Base-by-base conservation (phyloP, 345 rosid species). In the Eucalyptus tenuipes region DNA sequence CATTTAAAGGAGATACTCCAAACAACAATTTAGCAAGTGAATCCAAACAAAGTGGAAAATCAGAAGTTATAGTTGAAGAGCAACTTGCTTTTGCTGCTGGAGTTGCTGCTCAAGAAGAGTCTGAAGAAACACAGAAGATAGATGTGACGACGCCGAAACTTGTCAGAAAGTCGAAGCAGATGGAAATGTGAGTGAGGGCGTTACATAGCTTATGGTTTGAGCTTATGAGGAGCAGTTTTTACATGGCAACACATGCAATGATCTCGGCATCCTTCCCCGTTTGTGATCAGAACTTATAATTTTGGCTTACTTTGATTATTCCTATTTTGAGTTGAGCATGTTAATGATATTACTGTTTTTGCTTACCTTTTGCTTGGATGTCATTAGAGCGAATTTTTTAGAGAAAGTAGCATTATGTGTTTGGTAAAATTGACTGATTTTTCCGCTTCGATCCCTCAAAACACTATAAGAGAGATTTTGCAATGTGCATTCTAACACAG, bases 31-130 rank as follows among this genome's bases (percentile, higher is more conserved):
- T 75, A 25, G 84, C 47, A 40, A 33, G 14, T 75, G 84, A 75
- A 40, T 7, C 47, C 84, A 75, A 75, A 75, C 29, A 42, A 75
- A 75, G 45, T 75, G 84, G 84, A 75, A 75, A 75, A 75, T 75
- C 84, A 11, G 84, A 22, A 40, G 47, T 20, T 20, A 40, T 4
- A 22, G 47, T 20, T 20, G 47, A 75, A 75, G 47, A 40, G 47
- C 29, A 75, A 75, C 47, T 40, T 40, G 84, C 84, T 40, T 75
- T 75, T 40, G 47, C 84, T 75, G 84, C 84, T 75, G 84, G 84
- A 75, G 84, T 20, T 75, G 84, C 84, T 40, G 47, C 47, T 75
- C 84, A 37, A 75, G 47, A 40, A 20, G 47, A 17, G 84, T 75
- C 84, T 2, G 47, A 40, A 20, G 84, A 42, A 75, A 40, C 47